Conservation (phyloP, 345 rosid genomes). For the Durio zibethinus region DNA sequence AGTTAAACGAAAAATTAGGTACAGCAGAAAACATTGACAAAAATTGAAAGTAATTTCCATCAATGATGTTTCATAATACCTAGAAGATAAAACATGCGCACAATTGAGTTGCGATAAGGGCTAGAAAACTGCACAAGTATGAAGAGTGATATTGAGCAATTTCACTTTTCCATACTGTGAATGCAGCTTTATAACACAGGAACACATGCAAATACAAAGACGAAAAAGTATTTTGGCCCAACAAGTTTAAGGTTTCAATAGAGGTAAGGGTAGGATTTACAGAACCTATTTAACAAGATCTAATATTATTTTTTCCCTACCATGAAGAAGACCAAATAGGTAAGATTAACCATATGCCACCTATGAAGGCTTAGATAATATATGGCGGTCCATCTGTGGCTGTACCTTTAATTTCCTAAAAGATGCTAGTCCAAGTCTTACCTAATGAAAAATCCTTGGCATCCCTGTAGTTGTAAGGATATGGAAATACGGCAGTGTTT, state of each 20-base stretch:
- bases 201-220: background rate
- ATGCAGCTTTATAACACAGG: background rate
- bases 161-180: background rate
- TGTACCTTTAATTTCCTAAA: conserved; percentile 1
- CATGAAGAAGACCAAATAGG: background rate
- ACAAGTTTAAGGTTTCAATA: background rate
- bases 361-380: background rate
- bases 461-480: conserved; percentile 43
- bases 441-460: conserved; percentile 60
- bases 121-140: background rate
- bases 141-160: background rate
- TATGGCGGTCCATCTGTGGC: background rate
- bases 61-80: background rate
- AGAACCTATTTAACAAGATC: background rate
- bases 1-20: background rate
- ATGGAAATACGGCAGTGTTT: conserved; percentile 74
- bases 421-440: conserved; percentile 32
- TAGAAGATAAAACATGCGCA: background rate
- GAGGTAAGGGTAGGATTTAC: background rate
- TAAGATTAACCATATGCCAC: background rate
- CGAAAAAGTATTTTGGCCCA: background rate
- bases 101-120: background rate
- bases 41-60: background rate
- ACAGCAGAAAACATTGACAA: background rate
- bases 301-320: background rate